These are phyloP conservation scores for Neopestalotiopsis sp. DNA, from an alignment of 2,329 filamentous ascomycete genomes.

Conservation along the genomic window DNA sequence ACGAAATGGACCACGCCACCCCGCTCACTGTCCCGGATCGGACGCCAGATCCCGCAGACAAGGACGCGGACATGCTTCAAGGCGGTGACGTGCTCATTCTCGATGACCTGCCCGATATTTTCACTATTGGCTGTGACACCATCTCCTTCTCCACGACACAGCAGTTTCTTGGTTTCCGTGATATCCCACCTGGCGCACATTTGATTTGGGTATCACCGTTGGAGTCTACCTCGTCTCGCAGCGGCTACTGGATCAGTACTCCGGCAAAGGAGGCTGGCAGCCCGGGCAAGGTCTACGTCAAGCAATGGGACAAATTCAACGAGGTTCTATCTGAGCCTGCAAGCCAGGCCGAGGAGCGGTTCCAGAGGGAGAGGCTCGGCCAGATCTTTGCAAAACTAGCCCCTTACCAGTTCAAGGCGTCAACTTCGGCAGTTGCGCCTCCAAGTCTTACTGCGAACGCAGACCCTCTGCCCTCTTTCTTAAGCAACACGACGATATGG, in stretches of 20 bases:
- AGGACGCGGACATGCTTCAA: slow-evolving; percentile 31
- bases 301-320: slow-evolving; percentile 55
- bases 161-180: slow-evolving; percentile 58
- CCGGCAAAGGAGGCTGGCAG: slow-evolving; percentile 35
- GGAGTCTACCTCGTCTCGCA: slow-evolving; percentile 53
- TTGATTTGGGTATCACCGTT: slow-evolving; percentile 64
- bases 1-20: slow-evolving; percentile 22
- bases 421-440: slow-evolving; percentile 17
- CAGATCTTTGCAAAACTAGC: slow-evolving; percentile 47
- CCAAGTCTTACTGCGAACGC: slow-evolving; percentile 20
- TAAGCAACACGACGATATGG: slow-evolving; percentile 52
- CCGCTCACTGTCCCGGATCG: slow-evolving; percentile 24
- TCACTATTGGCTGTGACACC: slow-evolving; percentile 60
- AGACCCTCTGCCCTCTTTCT: slow-evolving; percentile 31
- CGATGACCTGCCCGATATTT: slow-evolving; percentile 54
- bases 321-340: slow-evolving; percentile 59
- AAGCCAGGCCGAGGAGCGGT: slow-evolving; percentile 48
- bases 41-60: slow-evolving; percentile 27
- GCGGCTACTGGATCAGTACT: slow-evolving; percentile 63
- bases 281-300: slow-evolving; percentile 38
- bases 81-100: slow-evolving; percentile 59
- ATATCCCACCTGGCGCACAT: slow-evolving; percentile 62
- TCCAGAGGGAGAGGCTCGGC: slow-evolving; percentile 48
- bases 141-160: slow-evolving; percentile 51
- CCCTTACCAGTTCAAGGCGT: slow-evolving; percentile 46